A percentile compares a stretch with the other conserved stretches of the same genome.
phyloP scores from a whole-genome alignment of 257 asterid genomes.

The Fraxinus americana region DNA sequence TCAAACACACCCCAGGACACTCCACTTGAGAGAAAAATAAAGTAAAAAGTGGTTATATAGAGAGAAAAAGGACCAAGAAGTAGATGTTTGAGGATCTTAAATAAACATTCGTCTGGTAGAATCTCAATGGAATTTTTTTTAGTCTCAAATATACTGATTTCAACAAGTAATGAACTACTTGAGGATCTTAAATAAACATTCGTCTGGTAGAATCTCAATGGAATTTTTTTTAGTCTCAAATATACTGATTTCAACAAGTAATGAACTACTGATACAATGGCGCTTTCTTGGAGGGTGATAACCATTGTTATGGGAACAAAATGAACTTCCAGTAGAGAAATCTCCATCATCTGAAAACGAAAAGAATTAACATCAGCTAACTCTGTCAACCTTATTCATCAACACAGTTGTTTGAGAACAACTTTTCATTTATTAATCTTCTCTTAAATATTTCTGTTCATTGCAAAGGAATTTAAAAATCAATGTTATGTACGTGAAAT shows the following conservation, averaged over 20 bases:
- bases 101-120: slow-evolving; percentile 90
- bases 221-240: slow-evolving; percentile 50
- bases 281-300: slow-evolving; percentile 75
- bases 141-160: slow-evolving; percentile 33
- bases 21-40: no score
- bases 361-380: slow-evolving; percentile 31
- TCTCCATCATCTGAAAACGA: slow-evolving; percentile 72
- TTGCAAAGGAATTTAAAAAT: no score
- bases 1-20: no score
- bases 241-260: slow-evolving; percentile 28
- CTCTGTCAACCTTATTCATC: background rate
- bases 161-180: slow-evolving; percentile 42
- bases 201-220: slow-evolving; percentile 82
- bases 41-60: no score
- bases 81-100: slow-evolving; percentile 67
- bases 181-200: slow-evolving; percentile 88
- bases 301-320: slow-evolving; percentile 50
- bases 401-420: no score
- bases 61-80: no score
- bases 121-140: slow-evolving; percentile 61
- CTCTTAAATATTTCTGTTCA: no score
- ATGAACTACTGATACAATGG: slow-evolving; percentile 57
- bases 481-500: no score
- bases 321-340: slow-evolving; percentile 48
- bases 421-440: no score